Base-by-base conservation (phyloP, 2,329 filamentous ascomycete species). In the Tolypocladium tropicale region DNA sequence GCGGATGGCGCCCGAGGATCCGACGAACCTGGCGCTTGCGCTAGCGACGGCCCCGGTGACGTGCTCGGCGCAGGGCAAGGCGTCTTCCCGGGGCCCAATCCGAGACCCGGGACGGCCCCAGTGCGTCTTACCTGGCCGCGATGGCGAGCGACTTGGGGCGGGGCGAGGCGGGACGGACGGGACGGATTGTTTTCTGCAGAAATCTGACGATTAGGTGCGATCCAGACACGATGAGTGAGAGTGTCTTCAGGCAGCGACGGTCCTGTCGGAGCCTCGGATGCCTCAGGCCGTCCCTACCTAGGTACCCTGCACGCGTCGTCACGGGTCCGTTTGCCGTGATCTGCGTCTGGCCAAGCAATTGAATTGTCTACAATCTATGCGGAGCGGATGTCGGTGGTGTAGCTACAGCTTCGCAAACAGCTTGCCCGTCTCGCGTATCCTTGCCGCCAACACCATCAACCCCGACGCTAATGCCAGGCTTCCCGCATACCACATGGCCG, bases 401-500 rank as follows among this genome's bases (percentile, higher is more conserved):
- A n/a, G n/a, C 41, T 46, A 46, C 43, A 48, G 25, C 54, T 58
- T 61, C 6, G 70, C 71, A 21, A 73, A 61, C 14, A 69, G 57
- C 23, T 63, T 69, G 11, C 43, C 43, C 43, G 43, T 48, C 43
- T 4, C 7, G 16, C 43, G 43, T 4, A 48, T 48, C 43, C 78
- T 72, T 51, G 77, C 73, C 37, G 70, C 56, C 33, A 66, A 65
- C 18, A 79, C 72, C 36, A 79, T 66, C 3, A 67, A 61, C 7
- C 76, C 73, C 1, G 78, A 74, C 1, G 64, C 72, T 21, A 79
- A 62, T 0, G 78, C 75, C 64, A 82, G 70, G 1, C 74, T 76
- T 1, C 81, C 82, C 4, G 82, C 81, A 61, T 83, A 84, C 64
- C 80, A 83, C 66, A 85, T 85, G 2, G 82, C 82, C 0, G 81